phyloP scores from a whole-genome alignment of 2,329 filamentous ascomycete genomes.

The Penicillium oxalicum region DNA sequence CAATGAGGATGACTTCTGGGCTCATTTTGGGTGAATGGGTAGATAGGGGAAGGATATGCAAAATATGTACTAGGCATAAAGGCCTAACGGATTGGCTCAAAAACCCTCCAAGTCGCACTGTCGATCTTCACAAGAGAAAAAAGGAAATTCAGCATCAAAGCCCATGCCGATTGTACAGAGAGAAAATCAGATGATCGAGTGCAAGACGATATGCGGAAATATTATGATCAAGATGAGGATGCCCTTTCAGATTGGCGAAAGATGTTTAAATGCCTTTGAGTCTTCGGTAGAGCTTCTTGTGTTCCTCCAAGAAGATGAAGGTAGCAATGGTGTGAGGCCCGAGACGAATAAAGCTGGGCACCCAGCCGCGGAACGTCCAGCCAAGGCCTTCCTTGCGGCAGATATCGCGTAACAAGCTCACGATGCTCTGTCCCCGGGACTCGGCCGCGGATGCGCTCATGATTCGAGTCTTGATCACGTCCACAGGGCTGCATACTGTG shows the following conservation, averaged over 20 bases:
- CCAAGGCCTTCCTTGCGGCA: slow-evolving; percentile 52
- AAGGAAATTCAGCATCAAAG: slow-evolving; percentile 6
- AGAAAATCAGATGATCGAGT: slow-evolving; percentile 1
- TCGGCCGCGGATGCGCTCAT: slow-evolving; percentile 51
- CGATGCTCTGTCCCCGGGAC: slow-evolving; percentile 40
- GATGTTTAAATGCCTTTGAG: slow-evolving; percentile 31
- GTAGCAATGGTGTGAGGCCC: slow-evolving; percentile 62
- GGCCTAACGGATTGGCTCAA: slow-evolving; percentile 1
- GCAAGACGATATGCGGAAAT: too few relatives aligned
- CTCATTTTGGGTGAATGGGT: not conserved
- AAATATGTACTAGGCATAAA: slow-evolving; percentile 20
- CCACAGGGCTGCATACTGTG: slow-evolving; percentile 61
- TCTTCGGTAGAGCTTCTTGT: slow-evolving; percentile 56
- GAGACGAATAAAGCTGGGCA: slow-evolving; percentile 60
- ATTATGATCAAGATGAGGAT: slow-evolving; percentile 3
- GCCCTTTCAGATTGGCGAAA: not conserved
- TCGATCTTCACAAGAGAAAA: slow-evolving; percentile 10
- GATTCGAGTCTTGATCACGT: slow-evolving; percentile 61
- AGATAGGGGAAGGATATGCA: slow-evolving; percentile 12
- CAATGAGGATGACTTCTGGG: too few relatives aligned
- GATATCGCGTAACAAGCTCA: slow-evolving; percentile 48
- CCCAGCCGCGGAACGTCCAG: slow-evolving; percentile 64
- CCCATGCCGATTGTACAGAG: slow-evolving; percentile 4
- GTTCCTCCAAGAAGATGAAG: slow-evolving; percentile 62
- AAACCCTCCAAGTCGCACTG: slow-evolving; percentile 8